phyloP scores from a whole-genome alignment of 352 stramenopile species.

The Phytophthora nicotianae region DNA sequence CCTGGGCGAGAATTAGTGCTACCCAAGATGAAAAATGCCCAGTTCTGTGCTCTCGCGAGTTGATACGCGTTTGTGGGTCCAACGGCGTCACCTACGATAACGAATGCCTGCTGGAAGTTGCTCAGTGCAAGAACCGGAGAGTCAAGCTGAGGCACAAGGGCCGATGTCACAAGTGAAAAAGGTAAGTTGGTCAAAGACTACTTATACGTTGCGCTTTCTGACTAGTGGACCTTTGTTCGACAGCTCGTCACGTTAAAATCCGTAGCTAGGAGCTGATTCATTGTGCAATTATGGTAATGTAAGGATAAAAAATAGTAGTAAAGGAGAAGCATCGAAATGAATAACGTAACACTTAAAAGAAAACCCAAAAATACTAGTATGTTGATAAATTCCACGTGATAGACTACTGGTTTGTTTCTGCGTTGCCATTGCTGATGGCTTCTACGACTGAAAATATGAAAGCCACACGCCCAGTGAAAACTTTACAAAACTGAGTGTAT shows the following conservation, averaged over 20 bases:
- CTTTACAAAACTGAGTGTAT: neutral
- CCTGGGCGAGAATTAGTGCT: conserved; percentile 1
- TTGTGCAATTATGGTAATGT: no score
- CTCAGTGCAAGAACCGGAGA: conserved; percentile 3
- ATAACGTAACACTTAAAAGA: no score
- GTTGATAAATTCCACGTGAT: no score
- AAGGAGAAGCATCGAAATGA: no score
- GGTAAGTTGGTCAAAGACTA: neutral
- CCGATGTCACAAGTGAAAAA: neutral
- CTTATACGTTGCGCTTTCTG: no score
- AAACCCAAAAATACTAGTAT: no score
- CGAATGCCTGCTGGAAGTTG: conserved; percentile 18
- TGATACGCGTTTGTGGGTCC: conserved; percentile 20
- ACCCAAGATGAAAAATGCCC: conserved; percentile 11
- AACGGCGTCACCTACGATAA: conserved; percentile 35
- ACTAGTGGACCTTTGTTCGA: no score
- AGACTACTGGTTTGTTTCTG: no score
- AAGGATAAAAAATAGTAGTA: no score
- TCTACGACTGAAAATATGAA: neutral
- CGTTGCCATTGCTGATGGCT: no score
- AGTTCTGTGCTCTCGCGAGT: neutral
- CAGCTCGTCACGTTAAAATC: no score
- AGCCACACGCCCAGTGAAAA: neutral
- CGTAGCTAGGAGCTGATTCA: no score
- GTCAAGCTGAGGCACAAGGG: neutral